Conservation (phyloP, 331 rosid genomes). For the Pyrus hybrid region DNA sequence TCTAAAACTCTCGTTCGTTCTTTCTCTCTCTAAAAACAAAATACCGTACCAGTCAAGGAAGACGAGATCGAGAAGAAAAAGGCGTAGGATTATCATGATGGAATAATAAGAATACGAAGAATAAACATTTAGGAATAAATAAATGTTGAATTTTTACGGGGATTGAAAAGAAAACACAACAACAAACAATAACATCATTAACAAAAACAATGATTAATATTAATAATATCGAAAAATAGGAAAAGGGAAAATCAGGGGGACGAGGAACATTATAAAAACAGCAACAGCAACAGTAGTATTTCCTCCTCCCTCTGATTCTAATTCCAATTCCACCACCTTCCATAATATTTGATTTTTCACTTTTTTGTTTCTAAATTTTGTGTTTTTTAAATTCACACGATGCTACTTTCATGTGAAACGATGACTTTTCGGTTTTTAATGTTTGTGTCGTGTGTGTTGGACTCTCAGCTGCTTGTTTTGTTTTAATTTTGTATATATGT, state of each 20-base stretch:
- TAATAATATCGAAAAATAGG: slow-evolving; percentile 25
- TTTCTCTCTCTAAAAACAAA: slow-evolving; percentile 34
- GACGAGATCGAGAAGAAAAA: slow-evolving; percentile 34
- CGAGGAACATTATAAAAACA: slow-evolving; percentile 17
- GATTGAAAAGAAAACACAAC: slow-evolving; percentile 50
- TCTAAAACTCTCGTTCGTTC: neutral
- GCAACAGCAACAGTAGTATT: slow-evolving; percentile 11
- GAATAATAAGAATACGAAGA: slow-evolving; percentile 16
- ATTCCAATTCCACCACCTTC: slow-evolving; percentile 32
- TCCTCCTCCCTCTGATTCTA: slow-evolving; percentile 37
- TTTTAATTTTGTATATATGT: too few relatives aligned
- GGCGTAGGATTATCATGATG: slow-evolving; percentile 38
- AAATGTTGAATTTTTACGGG: slow-evolving; percentile 5
- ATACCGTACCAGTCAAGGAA: slow-evolving; percentile 72
- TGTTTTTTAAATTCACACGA: slow-evolving; percentile 20
- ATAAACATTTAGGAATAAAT: neutral
- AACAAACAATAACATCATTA: slow-evolving; percentile 13
- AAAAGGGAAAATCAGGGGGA: slow-evolving; percentile 29
- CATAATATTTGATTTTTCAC: slow-evolving; percentile 33
- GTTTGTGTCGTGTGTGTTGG: too few relatives aligned
- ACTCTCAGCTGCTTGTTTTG: too few relatives aligned
- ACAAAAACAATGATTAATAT: neutral
- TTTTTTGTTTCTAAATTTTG: slow-evolving; percentile 9
- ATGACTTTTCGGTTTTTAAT: neutral
- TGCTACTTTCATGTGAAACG: slow-evolving; percentile 33